phyloP scores from a whole-genome alignment of 176 grass and related monocot genomes.

The Rhynchospora tenuis region DNA sequence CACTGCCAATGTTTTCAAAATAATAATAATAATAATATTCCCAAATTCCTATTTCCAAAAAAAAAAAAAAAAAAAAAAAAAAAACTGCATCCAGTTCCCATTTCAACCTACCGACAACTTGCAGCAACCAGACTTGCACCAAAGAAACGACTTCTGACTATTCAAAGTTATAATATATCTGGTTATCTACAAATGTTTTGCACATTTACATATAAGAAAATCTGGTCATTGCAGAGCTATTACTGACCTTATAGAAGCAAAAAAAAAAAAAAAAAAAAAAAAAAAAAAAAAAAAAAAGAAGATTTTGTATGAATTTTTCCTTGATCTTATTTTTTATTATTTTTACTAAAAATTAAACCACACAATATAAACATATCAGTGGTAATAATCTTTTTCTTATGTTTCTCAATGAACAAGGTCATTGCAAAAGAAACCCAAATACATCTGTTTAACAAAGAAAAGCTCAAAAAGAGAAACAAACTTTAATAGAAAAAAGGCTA shows the following conservation, averaged over 20 bases:
- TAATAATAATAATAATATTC: too few species aligned
- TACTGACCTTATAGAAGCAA: background rate
- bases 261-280: background rate
- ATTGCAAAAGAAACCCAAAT: background rate
- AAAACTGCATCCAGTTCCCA: background rate
- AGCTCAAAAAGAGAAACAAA: background rate
- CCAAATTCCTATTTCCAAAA: too few species aligned
- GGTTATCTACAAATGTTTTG: background rate
- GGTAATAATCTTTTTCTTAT: background rate
- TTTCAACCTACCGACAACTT: background rate
- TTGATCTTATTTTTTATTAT: background rate
- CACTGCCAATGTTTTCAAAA: too few species aligned
- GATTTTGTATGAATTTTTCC: background rate
- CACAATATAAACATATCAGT: background rate
- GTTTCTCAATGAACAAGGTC: background rate
- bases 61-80: too few species aligned
- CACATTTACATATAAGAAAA: conserved; percentile 2
- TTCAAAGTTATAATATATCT: background rate
- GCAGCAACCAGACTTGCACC: background rate
- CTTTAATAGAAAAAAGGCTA: background rate
- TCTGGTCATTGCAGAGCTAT: background rate
- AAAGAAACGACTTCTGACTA: background rate
- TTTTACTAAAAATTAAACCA: background rate
- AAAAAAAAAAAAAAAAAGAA: background rate
- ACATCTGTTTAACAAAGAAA: background rate